Evolutionary conservation across 345 rosid species (phyloP), one percentile per base, ranked within the genome.

Genomic region (Pistacia integerrima): DNA sequence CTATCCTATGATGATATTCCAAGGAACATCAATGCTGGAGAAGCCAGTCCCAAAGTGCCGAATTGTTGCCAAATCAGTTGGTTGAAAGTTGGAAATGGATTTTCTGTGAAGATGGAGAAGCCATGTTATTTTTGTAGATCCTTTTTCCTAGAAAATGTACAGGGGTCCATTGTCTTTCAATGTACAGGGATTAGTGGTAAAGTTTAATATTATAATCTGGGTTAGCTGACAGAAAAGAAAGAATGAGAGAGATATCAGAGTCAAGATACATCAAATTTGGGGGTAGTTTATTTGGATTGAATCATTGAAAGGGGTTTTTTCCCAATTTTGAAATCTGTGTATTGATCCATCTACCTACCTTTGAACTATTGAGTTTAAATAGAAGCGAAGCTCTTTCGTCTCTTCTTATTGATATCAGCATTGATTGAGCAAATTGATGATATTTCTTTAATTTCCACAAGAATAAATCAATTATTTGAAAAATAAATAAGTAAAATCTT

Each of bases 1-100:
- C 75, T 89, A 79, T 76, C 97, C 85, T 62, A 67, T 95, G 89
- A 93, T 93, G 92, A 48, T 87, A 69, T 95, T 95, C 76, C 86
- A 92, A 62, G 98, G 98, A 68, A 90, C 98, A 22, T 80, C 94
- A 9, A 93, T 95, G 90, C 82, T 95, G 87, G 87, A 85, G 72
- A 95, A 95, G 82, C 44, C 73, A 1, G 92, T 92, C 1, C 93
- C 97, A 2, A 80, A 46, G 58, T 80, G 88, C 10, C 76, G 77
- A 62, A 49, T 84, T 46, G 25, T 74, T 14, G 65, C 75, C n/a
- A 83, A 79, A 63, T 17, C 84, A 16, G 77, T 73, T 62, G 72
- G 78, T n/a, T 72, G 71, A 69, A 18, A 11, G 0, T 41, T 57
- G 14, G 71, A 56, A 1, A n/a, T 28, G 57, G 2, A 12, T 12